Evolutionary conservation across 75 land plant species (phyloP), one percentile per base, ranked within the genome.

Genomic region (Cupressus sempervirens): DNA sequence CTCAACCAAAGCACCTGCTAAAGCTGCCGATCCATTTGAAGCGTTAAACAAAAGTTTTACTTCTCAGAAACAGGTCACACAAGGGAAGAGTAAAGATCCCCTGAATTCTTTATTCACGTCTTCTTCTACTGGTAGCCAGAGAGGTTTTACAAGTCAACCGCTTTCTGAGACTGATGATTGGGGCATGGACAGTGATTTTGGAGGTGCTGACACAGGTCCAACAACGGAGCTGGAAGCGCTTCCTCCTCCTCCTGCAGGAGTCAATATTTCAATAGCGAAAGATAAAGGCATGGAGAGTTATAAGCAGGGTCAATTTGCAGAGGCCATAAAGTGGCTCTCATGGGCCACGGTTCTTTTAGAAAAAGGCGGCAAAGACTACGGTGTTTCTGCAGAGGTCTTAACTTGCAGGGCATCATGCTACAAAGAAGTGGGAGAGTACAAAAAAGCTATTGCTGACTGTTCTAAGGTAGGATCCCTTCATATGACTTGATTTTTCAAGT

Each of bases 281-380:
- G 86, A 86, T 52, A 98, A 98, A 86, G 99, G 99, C 40, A 74
- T 87, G 85, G 95, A 93, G 58, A 93, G 88, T 81, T 90, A 96
- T 54, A 98, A 93, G 88, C 93, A 93, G 67, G 99, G 99, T 52
- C 99, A 98, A 83, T 98, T 90, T 89, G 94, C 98, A 34, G 98
- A 98, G 92, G 95, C 98, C 41, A 98, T 98, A 29, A 96, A 98
- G 86, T 98, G 99, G 99, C 89, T 98, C 23, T 93, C 99, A 65
- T 98, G 99, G 99, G 93, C 98, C 14, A 85, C 90, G 34, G 86
- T 91, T 72, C 93, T 98, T 62, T 68, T 94, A 40, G 93, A 94
- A 84, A 94, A 97, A 75, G 54, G 88, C 50, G 83, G 10, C 56
- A 50, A 73, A 23, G 92, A 90, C 11, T 89, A 90, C 54, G 84